These are phyloP conservation scores for Colletotrichum sp. DNA, from an alignment of 2,329 filamentous ascomycete genomes.

Conservation along the genomic window DNA sequence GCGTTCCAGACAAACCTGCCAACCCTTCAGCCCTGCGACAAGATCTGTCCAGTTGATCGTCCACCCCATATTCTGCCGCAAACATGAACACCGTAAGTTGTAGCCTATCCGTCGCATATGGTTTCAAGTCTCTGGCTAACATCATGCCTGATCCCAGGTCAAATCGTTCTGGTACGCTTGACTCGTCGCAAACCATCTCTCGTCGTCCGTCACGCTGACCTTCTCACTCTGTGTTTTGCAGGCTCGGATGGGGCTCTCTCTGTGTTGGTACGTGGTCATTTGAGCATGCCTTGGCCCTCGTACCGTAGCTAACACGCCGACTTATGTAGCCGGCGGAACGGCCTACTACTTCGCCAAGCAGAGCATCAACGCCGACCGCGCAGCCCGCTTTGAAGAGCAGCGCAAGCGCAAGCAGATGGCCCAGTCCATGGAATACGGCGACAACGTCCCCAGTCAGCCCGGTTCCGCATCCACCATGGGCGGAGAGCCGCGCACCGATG, in stretches of 20 bases:
- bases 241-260: slow-evolving; percentile 91
- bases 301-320: neutral
- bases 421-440: slow-evolving; percentile 57
- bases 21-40: neutral
- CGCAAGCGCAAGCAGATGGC: slow-evolving; percentile 67
- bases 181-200: neutral
- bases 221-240: slow-evolving; percentile 38
- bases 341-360: slow-evolving; percentile 97
- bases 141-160: slow-evolving; percentile 45
- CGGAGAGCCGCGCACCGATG: slow-evolving; percentile 63
- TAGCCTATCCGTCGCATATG: slow-evolving; percentile 12
- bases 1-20: neutral
- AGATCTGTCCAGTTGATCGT: neutral
- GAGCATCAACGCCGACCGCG: slow-evolving; percentile 90
- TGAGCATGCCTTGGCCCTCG: slow-evolving; percentile 1
- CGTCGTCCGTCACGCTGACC: slow-evolving; percentile 14
- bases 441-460: slow-evolving; percentile 38
- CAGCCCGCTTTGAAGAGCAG: slow-evolving; percentile 71
- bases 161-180: slow-evolving; percentile 69
- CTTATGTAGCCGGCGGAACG: slow-evolving; percentile 74
- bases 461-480: slow-evolving; percentile 40
- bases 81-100: slow-evolving; percentile 62
- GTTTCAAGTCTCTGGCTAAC: slow-evolving; percentile 20
- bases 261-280: slow-evolving; percentile 70
- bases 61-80: slow-evolving; percentile 18